These are phyloP conservation scores for Mortierella alpina DNA, from an alignment of 192 early-diverging fungal species.

Conservation along the genomic window DNA sequence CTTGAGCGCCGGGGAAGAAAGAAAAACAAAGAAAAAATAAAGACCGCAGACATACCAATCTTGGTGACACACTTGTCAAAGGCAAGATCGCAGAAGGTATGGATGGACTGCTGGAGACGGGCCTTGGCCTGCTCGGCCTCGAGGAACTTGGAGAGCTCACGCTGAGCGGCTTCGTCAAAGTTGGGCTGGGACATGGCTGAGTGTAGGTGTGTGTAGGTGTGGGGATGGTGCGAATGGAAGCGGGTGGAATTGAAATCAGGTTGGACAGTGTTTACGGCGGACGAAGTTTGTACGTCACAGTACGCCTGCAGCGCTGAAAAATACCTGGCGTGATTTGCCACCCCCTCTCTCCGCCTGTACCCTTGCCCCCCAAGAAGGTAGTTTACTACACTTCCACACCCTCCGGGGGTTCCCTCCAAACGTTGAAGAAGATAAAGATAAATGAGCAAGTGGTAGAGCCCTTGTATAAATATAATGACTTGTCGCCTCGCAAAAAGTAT, in stretches of 20 bases:
- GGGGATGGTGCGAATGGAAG: background rate
- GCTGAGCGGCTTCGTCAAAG: constrained; percentile 66
- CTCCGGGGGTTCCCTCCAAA: background rate
- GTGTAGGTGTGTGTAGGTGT: background rate
- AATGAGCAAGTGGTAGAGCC: background rate
- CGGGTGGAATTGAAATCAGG: background rate
- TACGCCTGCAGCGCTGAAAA: background rate
- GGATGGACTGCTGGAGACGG: constrained; percentile 67
- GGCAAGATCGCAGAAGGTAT: constrained; percentile 73
- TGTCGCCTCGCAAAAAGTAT: too few relatives aligned
- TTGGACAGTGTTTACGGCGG: background rate
- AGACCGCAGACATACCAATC: constrained; percentile 42
- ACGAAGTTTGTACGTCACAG: background rate
- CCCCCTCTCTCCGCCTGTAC: too few relatives aligned
- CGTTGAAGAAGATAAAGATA: background rate
- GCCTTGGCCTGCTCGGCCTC: constrained; percentile 69
- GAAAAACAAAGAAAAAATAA: background rate
- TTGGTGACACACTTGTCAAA: constrained; percentile 77
- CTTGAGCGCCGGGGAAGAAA: background rate
- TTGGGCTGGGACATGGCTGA: constrained; percentile 35
- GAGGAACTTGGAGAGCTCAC: constrained; percentile 67
- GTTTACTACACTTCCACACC: too few relatives aligned
- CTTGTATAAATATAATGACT: background rate
- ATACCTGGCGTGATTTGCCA: background rate
- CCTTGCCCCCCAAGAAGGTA: too few relatives aligned